These are phyloP conservation scores for Chamaecyparis obtusa DNA, from an alignment of 75 land plant genomes.

Conservation along the genomic window DNA sequence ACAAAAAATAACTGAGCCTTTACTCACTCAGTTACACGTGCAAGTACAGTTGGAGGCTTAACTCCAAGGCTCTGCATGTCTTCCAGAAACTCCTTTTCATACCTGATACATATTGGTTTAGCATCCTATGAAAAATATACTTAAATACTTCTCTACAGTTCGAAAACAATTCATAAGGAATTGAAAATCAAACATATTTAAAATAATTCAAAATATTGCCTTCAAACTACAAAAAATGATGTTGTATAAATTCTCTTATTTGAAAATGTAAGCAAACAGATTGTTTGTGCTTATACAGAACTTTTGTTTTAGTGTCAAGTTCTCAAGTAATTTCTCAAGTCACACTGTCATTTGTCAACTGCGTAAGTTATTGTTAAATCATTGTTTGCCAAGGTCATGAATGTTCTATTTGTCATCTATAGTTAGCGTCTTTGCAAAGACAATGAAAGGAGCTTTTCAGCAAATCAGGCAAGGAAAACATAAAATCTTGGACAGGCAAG, in stretches of 20 bases:
- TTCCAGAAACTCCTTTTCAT: conserved; percentile 42
- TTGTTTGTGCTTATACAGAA: background rate
- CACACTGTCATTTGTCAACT: too few relatives aligned
- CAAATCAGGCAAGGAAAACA: too few relatives aligned
- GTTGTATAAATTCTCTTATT: background rate
- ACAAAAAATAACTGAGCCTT: conserved; percentile 7
- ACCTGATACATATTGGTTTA: conserved; percentile 20
- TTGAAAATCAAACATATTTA: background rate
- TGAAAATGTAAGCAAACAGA: background rate
- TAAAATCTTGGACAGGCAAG: too few relatives aligned
- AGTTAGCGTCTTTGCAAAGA: too few relatives aligned
- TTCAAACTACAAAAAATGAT: background rate
- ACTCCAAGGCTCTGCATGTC: conserved; percentile 44
- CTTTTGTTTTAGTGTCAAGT: too few relatives aligned
- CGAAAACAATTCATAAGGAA: background rate
- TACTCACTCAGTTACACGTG: conserved; percentile 52
- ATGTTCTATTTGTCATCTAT: too few relatives aligned
- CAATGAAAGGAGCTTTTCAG: too few relatives aligned
- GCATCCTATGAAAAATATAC: background rate
- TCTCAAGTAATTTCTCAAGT: too few relatives aligned
- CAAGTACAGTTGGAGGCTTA: conserved; percentile 25
- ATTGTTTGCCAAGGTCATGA: too few relatives aligned
- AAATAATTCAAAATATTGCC: background rate
- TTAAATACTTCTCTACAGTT: background rate
- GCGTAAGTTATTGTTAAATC: too few relatives aligned